A percentile compares a stretch with the other conserved stretches of the same genome.
phyloP scores from a whole-genome alignment of 2,329 filamentous ascomycete genomes.

The Fusarium zealandicum region DNA sequence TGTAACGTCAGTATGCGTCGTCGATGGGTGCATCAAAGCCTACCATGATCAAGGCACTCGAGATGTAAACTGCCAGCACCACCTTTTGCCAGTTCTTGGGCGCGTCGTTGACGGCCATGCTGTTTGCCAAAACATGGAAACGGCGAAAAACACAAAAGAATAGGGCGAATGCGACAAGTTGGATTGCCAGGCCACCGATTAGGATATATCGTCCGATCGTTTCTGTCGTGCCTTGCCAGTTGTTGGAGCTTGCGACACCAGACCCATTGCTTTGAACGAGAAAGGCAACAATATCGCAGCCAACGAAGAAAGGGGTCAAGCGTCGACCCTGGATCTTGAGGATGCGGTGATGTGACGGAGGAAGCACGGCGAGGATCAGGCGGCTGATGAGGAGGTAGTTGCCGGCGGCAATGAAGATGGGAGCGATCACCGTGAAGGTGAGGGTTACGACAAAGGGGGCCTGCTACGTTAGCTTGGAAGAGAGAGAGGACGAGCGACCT shows the following conservation, averaged over 20 bases:
- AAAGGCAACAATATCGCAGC: conserved; percentile 54
- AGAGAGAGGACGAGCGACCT: conserved; percentile 9
- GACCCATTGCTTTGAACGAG: conserved; percentile 55
- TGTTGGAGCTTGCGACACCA: conserved; percentile 50
- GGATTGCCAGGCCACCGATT: conserved; percentile 52
- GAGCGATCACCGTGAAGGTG: conserved; percentile 56
- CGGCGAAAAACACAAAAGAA: conserved; percentile 51
- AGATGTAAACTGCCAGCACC: conserved; percentile 52
- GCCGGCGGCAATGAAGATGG: conserved; percentile 57
- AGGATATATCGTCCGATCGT: conserved; percentile 51
- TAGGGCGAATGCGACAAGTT: conserved; percentile 50
- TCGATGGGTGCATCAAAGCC: conserved; percentile 19
- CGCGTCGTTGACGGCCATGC: conserved; percentile 34
- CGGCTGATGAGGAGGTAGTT: conserved; percentile 61
- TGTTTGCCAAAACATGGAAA: conserved; percentile 47
- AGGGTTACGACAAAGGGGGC: conserved; percentile 49
- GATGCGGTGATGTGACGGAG: conserved; percentile 43
- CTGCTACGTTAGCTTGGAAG: conserved; percentile 23
- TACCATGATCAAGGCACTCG: conserved; percentile 55
- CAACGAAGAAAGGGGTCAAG: conserved; percentile 56
- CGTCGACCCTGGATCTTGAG: conserved; percentile 48
- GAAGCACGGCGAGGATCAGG: conserved; percentile 51
- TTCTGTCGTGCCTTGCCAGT: conserved; percentile 52
- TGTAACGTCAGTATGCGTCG: conserved; percentile 30
- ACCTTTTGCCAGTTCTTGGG: conserved; percentile 49